These are phyloP conservation scores for Centrapalus pauciflorus DNA, from an alignment of 129 eudicot species.

Conservation along the genomic window DNA sequence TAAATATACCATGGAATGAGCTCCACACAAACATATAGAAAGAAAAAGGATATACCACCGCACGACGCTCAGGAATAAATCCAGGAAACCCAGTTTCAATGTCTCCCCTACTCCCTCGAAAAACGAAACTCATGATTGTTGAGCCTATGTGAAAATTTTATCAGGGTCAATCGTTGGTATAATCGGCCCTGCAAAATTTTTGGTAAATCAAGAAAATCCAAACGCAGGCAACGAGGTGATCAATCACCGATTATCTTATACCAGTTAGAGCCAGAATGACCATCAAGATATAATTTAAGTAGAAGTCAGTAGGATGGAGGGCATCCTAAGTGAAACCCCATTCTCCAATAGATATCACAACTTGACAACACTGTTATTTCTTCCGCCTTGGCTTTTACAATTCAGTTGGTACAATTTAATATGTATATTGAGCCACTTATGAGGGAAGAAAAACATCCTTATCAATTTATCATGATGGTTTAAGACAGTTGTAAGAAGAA, in stretches of 20 bases:
- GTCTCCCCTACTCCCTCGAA: constrained; percentile 79
- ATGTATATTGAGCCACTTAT: background rate
- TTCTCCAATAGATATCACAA: background rate
- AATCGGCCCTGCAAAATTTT: constrained; percentile 17
- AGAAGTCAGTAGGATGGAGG: background rate
- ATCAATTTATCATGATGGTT: background rate
- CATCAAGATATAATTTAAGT: background rate
- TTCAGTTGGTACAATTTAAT: background rate
- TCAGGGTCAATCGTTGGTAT: constrained; percentile 2
- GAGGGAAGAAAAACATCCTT: background rate
- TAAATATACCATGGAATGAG: background rate
- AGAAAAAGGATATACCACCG: constrained; percentile 46
- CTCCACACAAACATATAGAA: background rate
- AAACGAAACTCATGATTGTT: constrained; percentile 77
- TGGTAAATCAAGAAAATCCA: constrained; percentile 2
- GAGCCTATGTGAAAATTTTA: background rate
- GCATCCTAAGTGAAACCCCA: background rate
- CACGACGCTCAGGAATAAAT: constrained; percentile 73
- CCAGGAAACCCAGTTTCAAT: constrained; percentile 85
- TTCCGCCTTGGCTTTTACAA: background rate
- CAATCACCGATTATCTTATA: background rate
- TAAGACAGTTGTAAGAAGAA: background rate
- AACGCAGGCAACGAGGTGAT: background rate
- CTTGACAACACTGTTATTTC: background rate
- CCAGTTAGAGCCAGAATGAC: too few relatives aligned